Evolutionary conservation across 2,329 filamentous ascomycete species (phyloP).

Genomic region (Curvularia sp.): DNA sequence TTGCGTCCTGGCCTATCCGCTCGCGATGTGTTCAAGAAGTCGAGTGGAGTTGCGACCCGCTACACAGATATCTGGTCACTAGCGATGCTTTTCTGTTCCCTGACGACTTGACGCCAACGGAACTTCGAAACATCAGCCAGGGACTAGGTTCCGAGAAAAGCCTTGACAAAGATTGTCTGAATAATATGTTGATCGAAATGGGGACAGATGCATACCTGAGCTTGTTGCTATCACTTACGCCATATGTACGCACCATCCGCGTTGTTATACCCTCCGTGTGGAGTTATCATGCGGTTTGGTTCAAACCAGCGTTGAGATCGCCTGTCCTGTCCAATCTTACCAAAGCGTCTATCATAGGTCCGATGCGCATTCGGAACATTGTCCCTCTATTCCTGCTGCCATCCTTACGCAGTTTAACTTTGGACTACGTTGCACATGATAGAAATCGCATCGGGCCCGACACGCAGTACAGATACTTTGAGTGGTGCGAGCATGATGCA

Average conservation of each 20-base stretch:
- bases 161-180: not conserved
- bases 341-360: not conserved
- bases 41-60: conserved; percentile 7
- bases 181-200: not conserved
- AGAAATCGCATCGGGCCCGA: not conserved
- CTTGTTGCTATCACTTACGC: conserved; percentile 7
- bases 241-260: not conserved
- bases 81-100: conserved; percentile 6
- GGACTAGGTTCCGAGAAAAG: not conserved
- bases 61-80: not conserved
- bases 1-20: conserved; percentile 7
- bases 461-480: not conserved
- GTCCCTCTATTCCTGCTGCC: conserved; percentile 10
- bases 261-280: not conserved
- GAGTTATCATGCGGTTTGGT: conserved; percentile 5
- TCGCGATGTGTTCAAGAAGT: conserved; percentile 3
- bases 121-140: conserved; percentile 1
- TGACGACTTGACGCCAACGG: not conserved
- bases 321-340: conserved; percentile 8
- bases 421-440: not conserved
- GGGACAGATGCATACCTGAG: not conserved
- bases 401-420: conserved; percentile 6
- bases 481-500: not conserved
- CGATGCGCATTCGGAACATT: conserved; percentile 7
- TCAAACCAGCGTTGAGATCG: not conserved